Evolutionary conservation across 306 rosid genomes (phyloP).

Genomic region (Hippophae gyantsensis): DNA sequence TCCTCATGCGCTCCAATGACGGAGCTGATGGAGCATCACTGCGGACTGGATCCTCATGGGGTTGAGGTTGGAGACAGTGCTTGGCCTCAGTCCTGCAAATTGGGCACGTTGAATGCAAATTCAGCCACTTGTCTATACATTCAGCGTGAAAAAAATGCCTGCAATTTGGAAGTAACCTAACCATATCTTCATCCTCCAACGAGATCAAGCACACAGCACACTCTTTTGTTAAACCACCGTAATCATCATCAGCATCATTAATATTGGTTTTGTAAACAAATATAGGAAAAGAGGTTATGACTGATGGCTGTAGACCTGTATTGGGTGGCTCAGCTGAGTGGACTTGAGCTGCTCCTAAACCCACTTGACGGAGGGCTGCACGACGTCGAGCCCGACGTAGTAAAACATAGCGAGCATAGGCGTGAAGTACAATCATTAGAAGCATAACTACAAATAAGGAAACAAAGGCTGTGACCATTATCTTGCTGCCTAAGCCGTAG

Average conservation of each 20-base stretch:
- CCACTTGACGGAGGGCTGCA: constrained; percentile 29
- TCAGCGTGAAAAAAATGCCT: constrained; percentile 45
- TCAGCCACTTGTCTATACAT: constrained; percentile 57
- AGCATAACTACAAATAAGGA: constrained; percentile 46
- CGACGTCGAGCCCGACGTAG: constrained; percentile 59
- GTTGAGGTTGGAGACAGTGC: constrained; percentile 22
- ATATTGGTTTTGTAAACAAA: constrained; percentile 17
- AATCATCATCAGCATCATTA: background rate
- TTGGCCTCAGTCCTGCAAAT: constrained; percentile 44
- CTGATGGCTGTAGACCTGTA: constrained; percentile 30
- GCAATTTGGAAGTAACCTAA: constrained; percentile 46
- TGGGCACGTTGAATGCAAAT: constrained; percentile 44
- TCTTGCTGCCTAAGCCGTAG: constrained; percentile 36
- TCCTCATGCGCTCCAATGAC: background rate
- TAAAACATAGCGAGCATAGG: constrained; percentile 55
- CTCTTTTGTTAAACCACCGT: constrained; percentile 8
- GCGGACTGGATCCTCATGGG: constrained; percentile 33
- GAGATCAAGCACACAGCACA: constrained; percentile 51
- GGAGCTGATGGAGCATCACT: constrained; percentile 18
- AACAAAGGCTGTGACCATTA: constrained; percentile 45
- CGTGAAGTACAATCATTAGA: constrained; percentile 55
- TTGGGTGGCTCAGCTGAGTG: constrained; percentile 16
- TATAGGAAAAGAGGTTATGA: constrained; percentile 37
- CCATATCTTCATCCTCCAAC: constrained; percentile 35
- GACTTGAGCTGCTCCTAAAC: constrained; percentile 25